A percentile compares a stretch with the other conserved stretches of the same genome.
phyloP scores from a whole-genome alignment of 192 early-diverging fungal species.

The Rhizophagus prolifer region DNA sequence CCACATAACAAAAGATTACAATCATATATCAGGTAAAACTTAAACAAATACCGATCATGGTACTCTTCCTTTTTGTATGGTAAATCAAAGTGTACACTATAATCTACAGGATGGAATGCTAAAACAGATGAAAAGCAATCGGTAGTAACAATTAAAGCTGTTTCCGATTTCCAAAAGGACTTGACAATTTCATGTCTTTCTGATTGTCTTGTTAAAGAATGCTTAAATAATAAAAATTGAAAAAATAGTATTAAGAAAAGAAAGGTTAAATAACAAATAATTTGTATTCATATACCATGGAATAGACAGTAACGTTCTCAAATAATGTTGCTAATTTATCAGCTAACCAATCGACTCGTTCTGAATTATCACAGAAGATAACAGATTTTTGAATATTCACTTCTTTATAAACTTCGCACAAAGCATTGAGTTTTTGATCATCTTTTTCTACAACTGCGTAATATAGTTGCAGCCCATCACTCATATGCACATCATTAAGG shows the following conservation, averaged over 20 bases:
- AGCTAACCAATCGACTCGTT: slow-evolving; percentile 16
- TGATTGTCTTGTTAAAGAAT: slow-evolving; percentile 8
- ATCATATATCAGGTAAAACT: background rate
- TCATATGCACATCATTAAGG: slow-evolving; percentile 4
- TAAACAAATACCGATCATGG: slow-evolving; percentile 21
- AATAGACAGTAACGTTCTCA: background rate
- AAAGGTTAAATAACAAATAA: background rate
- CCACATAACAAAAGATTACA: background rate
- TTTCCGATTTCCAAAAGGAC: slow-evolving; percentile 1
- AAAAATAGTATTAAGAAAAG: background rate
- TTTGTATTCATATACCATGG: background rate
- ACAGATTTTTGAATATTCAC: slow-evolving; percentile 4
- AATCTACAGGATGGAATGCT: slow-evolving; percentile 7
- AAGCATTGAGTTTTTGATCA: slow-evolving; percentile 13
- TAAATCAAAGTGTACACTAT: slow-evolving; percentile 26
- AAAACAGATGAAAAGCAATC: slow-evolving; percentile 11
- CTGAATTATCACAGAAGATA: slow-evolving; percentile 23
- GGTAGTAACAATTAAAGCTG: background rate
- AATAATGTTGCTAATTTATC: slow-evolving; percentile 10
- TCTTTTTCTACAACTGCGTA: slow-evolving; percentile 23
- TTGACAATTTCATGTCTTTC: slow-evolving; percentile 18
- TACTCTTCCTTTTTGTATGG: slow-evolving; percentile 22
- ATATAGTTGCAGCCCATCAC: slow-evolving; percentile 18
- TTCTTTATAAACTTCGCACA: slow-evolving; percentile 15
- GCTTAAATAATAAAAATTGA: background rate